Percentiles rank a stretch among this genome's conserved stretches.
Evolutionary conservation across 2,329 filamentous ascomycete genomes (phyloP).

Genomic region (Piedraia hortae): DNA sequence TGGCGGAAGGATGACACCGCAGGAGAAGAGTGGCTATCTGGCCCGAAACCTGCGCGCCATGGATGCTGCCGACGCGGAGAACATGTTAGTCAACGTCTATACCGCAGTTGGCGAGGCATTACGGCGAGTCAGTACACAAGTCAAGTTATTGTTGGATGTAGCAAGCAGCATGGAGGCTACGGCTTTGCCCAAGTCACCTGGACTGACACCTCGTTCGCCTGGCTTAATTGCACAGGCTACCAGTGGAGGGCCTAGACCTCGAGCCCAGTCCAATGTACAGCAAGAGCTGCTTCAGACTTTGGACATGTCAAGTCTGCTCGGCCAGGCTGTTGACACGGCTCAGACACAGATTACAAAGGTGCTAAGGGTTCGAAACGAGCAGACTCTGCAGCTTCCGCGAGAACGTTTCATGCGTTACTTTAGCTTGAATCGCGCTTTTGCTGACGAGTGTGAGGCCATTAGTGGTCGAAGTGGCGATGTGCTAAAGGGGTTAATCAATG

Average conservation of each 20-base stretch:
- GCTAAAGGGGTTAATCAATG: slow-evolving; percentile 54
- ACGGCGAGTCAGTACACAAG: slow-evolving; percentile 60
- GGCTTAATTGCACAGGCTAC: too few species aligned
- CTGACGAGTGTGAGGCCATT: slow-evolving; percentile 64
- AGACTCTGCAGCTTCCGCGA: slow-evolving; percentile 38
- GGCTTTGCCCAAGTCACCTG: slow-evolving; percentile 3
- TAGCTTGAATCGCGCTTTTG: slow-evolving; percentile 54
- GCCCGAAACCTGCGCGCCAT: slow-evolving; percentile 68
- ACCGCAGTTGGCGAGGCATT: slow-evolving; percentile 68
- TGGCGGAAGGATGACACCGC: slow-evolving; percentile 36
- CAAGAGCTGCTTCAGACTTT: slow-evolving; percentile 51
- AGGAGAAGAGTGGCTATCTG: slow-evolving; percentile 71
- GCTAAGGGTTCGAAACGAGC: slow-evolving; percentile 48
- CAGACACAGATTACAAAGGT: slow-evolving; percentile 49
- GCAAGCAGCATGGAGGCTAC: slow-evolving; percentile 41
- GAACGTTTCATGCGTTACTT: slow-evolving; percentile 56
- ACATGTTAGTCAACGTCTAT: slow-evolving; percentile 58
- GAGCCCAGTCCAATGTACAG: slow-evolving; percentile 19
- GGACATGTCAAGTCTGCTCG: slow-evolving; percentile 50
- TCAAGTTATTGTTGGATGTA: slow-evolving; percentile 83
- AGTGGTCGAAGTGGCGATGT: slow-evolving; percentile 50
- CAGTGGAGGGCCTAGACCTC: too few species aligned
- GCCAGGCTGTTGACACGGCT: slow-evolving; percentile 53
- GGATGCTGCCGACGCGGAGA: slow-evolving; percentile 61
- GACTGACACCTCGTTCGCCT: too few species aligned